Evolutionary conservation across 306 rosid species (phyloP), one percentile per base, ranked within the genome.

Genomic region (Cucurbita maxima): DNA sequence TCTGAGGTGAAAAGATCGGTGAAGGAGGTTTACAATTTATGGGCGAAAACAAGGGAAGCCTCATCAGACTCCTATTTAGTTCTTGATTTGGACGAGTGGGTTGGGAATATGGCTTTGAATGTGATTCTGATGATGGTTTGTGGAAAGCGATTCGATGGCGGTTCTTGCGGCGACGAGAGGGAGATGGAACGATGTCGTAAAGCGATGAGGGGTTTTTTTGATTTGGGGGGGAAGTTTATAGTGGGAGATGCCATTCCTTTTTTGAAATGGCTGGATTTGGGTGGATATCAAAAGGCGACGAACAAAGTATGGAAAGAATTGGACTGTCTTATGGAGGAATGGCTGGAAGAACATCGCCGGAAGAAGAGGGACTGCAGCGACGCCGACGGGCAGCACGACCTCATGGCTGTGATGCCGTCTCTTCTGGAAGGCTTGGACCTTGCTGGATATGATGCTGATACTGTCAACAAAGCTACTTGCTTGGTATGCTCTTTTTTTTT

Each of bases 191-290:
- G 74, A 10, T 45, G 40, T 8, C 63, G 75, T 7, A 69, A 53
- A 71, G 83, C 75, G 5, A 22, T 79, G 40, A 58, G 77, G 34
- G 78, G 41, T 5, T 81, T 80, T 5, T 83, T 86, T 48, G 16
- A 78, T 3, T 66, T 76, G 18, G 1, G 62, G 0, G 88, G 90
- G 19, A 1, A 63, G 52, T 16, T 69, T 54, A 77, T 76, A 12
- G 57, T 82, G n/a, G 83, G 82, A 1, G 92, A 86, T 36, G 78
- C 76, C 1, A 55, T 88, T 22, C 90, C 90, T 0, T 78, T 19
- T 41, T 75, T 86, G 9, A 67, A 78, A 12, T 86, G 83, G 82
- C 10, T 86, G 58, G 92, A 88, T 77, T 50, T 84, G 11, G 92
- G 88, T 3, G 93, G 93, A 7, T 71, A 86, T 37, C 76, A 73